Evolutionary conservation across 2,329 filamentous ascomycete species (phyloP), one percentile per base, ranked within the genome.

Genomic region (Aspergillus glaucus): DNA sequence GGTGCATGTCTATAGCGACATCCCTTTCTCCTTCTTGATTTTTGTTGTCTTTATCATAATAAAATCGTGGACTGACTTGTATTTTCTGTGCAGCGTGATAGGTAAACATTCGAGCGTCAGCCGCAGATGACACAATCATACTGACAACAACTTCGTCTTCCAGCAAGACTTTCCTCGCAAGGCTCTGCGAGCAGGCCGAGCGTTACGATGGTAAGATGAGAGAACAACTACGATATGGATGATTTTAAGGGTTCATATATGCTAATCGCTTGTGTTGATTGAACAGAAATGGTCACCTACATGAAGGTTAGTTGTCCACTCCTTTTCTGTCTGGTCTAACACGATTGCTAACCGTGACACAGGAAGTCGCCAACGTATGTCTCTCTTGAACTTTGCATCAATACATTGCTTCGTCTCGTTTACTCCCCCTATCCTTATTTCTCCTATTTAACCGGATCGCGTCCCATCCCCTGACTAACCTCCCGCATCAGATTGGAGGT

Each of bases 131-230:
- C 53, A 60, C 37, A 15, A 48, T 44, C 47, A 42, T 50, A 65
- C 68, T 77, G 61, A 77, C 67, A 30, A 49, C 41, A 52, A 49
- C 51, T 12, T 40, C 17, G 10, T 56, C 55, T 52, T 57, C 71
- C 74, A 95, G 90, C 87, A 97, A 97, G 86, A 97, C 93, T 72
- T 97, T 97, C 84, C 89, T 97, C 75, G 93, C 93, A 76, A 86
- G 93, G 80, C 90, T 98, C 73, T 97, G 93, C 82, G 93, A 97
- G 88, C 93, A 98, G 85, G 93, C 93, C 73, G 93, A 97, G 84
- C 92, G 92, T 73, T 98, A 98, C 79, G 92, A 98, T 92, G 93
- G 81, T 84, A 73, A 74, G 80, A 50, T 30, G 26, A 12, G 37
- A 21, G 37, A 15, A 22, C 10, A 12, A 40, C 7, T 19, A 12